phyloP scores from a whole-genome alignment of 345 rosid genomes.

The thale cress (Arabidopsis thaliana) region TAIR10.1 NC_003075.7:9058001-9058500 shows the following conservation, averaged over 20 bases:
- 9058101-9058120: constrained; percentile 74
- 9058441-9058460: constrained; percentile 61
- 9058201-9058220: constrained; percentile 70
- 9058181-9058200: constrained; percentile 65
- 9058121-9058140: constrained; percentile 63
- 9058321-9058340: background rate
- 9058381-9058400: background rate
- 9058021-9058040: constrained; percentile 68
- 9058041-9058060: constrained; percentile 73
- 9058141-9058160: constrained; percentile 54
- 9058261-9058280: background rate
- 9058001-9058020: constrained; percentile 73
- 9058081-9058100: constrained; percentile 67
- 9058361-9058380: background rate
- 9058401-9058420: background rate
- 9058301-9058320: too few species aligned
- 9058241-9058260: constrained; percentile 46
- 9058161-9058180: constrained; percentile 83
- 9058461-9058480: constrained; percentile 55
- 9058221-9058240: constrained; percentile 58
- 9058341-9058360: background rate
- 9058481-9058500: constrained; percentile 60
- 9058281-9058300: too few species aligned
- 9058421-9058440: constrained; percentile 44
- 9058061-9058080: constrained; percentile 79